Evolutionary conservation across 2,329 filamentous ascomycete species (phyloP).

Genomic region (Colletotrichum endophyticum): DNA sequence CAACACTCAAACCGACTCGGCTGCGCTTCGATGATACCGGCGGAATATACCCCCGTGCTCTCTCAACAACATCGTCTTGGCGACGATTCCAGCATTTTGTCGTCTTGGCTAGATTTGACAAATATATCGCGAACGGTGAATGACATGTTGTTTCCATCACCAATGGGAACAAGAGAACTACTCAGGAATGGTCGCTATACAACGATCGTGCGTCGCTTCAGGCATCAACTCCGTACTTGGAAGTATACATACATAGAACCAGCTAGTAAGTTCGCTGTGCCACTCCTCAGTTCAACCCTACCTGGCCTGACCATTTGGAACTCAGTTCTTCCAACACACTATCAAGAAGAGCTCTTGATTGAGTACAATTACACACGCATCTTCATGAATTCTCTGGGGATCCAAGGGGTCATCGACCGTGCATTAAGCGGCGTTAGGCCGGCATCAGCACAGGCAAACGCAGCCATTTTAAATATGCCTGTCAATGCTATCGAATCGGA

Average conservation of each 20-base stretch:
- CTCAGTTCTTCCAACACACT: neutral
- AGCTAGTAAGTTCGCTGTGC: neutral
- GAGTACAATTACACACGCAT: slow-evolving; percentile 52
- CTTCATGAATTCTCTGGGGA: slow-evolving; percentile 52
- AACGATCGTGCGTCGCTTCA: slow-evolving; percentile 4
- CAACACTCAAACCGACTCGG: neutral
- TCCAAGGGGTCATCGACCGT: slow-evolving; percentile 63
- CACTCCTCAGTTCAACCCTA: neutral
- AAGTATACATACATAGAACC: neutral
- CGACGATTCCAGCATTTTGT: slow-evolving; percentile 45
- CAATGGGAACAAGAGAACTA: slow-evolving; percentile 40
- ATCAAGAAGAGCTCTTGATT: slow-evolving; percentile 48
- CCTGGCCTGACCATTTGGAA: neutral
- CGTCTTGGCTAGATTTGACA: slow-evolving; percentile 53
- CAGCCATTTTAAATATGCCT: slow-evolving; percentile 35
- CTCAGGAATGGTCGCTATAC: slow-evolving; percentile 50
- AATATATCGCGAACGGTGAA: slow-evolving; percentile 54
- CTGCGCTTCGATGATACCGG: neutral
- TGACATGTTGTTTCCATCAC: slow-evolving; percentile 56
- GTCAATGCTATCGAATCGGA: slow-evolving; percentile 54
- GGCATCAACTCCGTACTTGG: neutral
- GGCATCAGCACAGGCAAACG: slow-evolving; percentile 22
- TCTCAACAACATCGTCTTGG: neutral
- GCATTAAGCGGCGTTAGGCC: slow-evolving; percentile 35
- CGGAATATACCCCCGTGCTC: neutral